Conservation (phyloP, 2,329 filamentous ascomycete genomes). For the Metarhizium humberi region DNA sequence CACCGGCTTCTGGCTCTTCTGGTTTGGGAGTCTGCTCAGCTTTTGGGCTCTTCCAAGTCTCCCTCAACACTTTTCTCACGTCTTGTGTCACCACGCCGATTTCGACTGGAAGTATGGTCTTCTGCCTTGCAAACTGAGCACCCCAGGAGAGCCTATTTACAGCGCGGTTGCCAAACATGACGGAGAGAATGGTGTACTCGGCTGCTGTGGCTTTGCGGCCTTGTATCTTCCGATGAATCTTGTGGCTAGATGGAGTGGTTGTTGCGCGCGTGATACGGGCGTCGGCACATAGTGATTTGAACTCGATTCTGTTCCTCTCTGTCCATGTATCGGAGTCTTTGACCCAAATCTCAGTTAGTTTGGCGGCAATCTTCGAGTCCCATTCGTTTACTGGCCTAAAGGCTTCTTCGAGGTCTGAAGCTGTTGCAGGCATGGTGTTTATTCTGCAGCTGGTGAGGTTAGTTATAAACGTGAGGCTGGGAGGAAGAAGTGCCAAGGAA, state of each 20-base stretch:
- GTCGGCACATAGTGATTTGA: background rate
- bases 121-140: background rate
- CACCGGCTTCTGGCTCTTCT: too few relatives aligned
- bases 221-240: background rate
- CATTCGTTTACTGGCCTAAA: background rate
- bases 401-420: background rate
- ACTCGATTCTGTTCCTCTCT: background rate
- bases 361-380: background rate
- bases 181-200: background rate
- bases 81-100: background rate
- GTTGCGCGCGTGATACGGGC: background rate
- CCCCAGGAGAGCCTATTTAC: background rate
- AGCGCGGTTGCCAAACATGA: background rate
- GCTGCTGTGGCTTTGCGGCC: background rate
- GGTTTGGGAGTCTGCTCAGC: too few relatives aligned
- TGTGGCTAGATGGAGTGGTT: background rate
- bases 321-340: background rate
- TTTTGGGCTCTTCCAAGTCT: background rate
- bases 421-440: background rate
- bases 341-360: background rate
- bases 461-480: too few relatives aligned
- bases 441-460: background rate
- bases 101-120: background rate
- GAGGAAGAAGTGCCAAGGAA: too few relatives aligned
- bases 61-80: background rate